Percentiles rank a stretch among this genome's conserved stretches.
phyloP scores from a whole-genome alignment of 495 filamentous ascomycete species.

The Penicillium macrosclerotiorum region DNA sequence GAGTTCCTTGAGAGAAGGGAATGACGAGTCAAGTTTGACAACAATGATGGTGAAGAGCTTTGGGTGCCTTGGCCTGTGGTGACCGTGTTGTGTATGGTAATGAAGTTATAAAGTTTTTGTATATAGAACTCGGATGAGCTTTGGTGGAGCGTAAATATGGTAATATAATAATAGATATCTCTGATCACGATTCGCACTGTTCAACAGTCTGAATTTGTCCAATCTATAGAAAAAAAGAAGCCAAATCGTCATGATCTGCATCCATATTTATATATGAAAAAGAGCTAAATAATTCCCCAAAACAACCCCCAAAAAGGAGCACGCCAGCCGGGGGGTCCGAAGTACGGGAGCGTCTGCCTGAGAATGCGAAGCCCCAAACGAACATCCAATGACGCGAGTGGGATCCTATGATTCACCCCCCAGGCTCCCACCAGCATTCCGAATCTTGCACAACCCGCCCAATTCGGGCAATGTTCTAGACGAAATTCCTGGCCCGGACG shows the following conservation, averaged over 20 bases:
- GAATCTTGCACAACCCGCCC: background rate
- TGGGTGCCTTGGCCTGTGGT: too few species aligned
- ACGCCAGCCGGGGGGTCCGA: background rate
- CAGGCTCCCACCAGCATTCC: background rate
- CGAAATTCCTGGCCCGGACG: background rate
- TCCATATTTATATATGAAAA: constrained; percentile 5
- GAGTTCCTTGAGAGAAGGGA: background rate
- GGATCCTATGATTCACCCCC: too few species aligned
- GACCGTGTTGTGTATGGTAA: too few species aligned
- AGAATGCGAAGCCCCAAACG: too few species aligned
- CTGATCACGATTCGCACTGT: background rate
- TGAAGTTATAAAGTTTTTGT: too few species aligned
- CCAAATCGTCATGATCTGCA: background rate
- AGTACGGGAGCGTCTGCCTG: background rate
- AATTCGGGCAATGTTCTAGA: constrained; percentile 16
- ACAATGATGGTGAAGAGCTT: background rate
- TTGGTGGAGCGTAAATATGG: background rate
- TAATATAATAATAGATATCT: background rate
- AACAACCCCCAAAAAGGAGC: background rate
- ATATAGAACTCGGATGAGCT: too few species aligned
- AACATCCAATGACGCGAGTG: too few species aligned
- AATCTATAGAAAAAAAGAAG: background rate
- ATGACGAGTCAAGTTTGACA: background rate
- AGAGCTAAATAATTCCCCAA: background rate
- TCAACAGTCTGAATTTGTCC: background rate